Percentiles rank a stretch among this genome's conserved stretches.
phyloP scores from a whole-genome alignment of 371 early-diverging fungal species.

The Mortierella sp. region DNA sequence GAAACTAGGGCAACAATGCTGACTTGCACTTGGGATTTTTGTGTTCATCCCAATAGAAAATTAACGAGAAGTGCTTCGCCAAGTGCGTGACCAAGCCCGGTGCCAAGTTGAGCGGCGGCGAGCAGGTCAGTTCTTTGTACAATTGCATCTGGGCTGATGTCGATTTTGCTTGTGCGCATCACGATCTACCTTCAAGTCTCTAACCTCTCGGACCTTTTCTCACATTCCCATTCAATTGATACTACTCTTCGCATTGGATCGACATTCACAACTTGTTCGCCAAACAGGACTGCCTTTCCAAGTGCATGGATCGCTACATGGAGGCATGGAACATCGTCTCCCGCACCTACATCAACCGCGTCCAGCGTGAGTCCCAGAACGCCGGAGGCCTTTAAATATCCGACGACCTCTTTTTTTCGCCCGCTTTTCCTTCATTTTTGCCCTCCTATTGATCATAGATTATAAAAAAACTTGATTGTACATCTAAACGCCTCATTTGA shows the following conservation, averaged over 20 bases:
- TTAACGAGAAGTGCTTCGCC: conserved; percentile 87
- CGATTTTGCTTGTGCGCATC: not conserved
- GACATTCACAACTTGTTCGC: not conserved
- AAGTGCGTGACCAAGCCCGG: conserved; percentile 88
- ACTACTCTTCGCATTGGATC: not conserved
- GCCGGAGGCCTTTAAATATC: conserved; percentile 46
- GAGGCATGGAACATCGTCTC: conserved; percentile 91
- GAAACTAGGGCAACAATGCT: not conserved
- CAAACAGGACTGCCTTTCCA: conserved; percentile 74
- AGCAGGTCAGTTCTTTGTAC: conserved; percentile 63
- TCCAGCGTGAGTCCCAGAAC: conserved; percentile 77
- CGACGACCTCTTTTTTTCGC: not conserved
- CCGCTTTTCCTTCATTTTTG: not conserved
- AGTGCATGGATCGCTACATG: conserved; percentile 92
- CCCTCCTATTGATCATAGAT: not conserved
- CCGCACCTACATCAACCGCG: conserved; percentile 78
- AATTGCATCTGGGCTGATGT: not conserved
- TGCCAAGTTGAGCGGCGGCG: conserved; percentile 73
- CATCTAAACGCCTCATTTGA: not conserved
- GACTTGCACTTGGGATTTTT: not conserved
- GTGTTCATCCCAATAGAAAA: conserved; percentile 66
- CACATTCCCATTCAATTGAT: not conserved
- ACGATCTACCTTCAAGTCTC: not conserved
- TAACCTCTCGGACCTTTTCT: not conserved
- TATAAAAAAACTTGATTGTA: not conserved